These are phyloP conservation scores for Tilletia indica DNA, from an alignment of 1,284 basidiomycete species.

Conservation along the genomic window DNA sequence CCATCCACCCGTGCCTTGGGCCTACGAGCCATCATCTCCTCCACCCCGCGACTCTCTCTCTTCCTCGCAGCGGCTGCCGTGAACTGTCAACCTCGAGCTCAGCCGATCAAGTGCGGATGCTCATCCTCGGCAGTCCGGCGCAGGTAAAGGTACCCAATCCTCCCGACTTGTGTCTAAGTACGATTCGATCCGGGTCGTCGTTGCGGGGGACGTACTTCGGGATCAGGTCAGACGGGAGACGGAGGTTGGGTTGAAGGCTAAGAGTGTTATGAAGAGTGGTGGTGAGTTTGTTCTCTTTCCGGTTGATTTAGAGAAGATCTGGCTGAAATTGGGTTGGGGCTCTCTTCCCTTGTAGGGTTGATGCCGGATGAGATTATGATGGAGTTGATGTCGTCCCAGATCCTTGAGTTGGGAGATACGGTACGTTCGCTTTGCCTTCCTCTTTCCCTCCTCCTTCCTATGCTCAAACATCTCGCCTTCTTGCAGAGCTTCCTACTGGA, in stretches of 20 bases:
- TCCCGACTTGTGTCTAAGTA: slow-evolving; percentile 36
- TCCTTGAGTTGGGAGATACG: slow-evolving; percentile 23
- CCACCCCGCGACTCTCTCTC: too few relatives aligned
- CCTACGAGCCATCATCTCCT: too few relatives aligned
- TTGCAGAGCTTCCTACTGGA: slow-evolving; percentile 82
- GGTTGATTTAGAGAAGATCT: neutral
- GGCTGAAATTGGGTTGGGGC: neutral
- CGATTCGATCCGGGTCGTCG: slow-evolving; percentile 30
- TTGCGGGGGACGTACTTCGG: slow-evolving; percentile 50
- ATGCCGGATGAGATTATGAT: slow-evolving; percentile 55
- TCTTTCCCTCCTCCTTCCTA: neutral
- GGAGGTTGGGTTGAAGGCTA: slow-evolving; percentile 38
- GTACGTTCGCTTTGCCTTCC: slow-evolving; percentile 9
- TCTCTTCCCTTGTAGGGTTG: slow-evolving; percentile 22
- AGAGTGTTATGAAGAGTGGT: slow-evolving; percentile 43
- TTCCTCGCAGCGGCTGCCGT: too few relatives aligned
- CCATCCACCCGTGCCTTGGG: too few relatives aligned
- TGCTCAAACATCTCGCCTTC: neutral
- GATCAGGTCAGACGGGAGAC: slow-evolving; percentile 43
- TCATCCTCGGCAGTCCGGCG: slow-evolving; percentile 51
- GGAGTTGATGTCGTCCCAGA: slow-evolving; percentile 40
- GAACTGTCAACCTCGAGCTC: too few relatives aligned
- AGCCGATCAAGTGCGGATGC: slow-evolving; percentile 40
- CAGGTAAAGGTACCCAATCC: slow-evolving; percentile 53
- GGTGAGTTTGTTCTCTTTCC: slow-evolving; percentile 8